phyloP scores from a whole-genome alignment of 2,329 filamentous ascomycete species.

The Sclerotinia trifoliorum region DNA sequence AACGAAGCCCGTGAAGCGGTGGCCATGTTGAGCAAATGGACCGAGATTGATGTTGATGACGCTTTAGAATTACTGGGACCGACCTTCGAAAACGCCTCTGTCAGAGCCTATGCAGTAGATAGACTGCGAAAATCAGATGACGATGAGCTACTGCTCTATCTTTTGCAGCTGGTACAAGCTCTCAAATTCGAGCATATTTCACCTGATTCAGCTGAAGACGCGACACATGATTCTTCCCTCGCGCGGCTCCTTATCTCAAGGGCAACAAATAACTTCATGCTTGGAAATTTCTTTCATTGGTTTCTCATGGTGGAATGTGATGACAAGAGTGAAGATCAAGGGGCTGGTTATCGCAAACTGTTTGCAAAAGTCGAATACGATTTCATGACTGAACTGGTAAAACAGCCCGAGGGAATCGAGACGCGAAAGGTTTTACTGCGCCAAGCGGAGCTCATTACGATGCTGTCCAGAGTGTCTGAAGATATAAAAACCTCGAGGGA shows the following conservation, averaged over 20 bases:
- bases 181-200: slow-evolving; percentile 87
- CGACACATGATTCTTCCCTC: slow-evolving; percentile 74
- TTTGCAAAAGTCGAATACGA: slow-evolving; percentile 94
- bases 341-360: slow-evolving; percentile 73
- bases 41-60: slow-evolving; percentile 94
- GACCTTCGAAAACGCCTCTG: slow-evolving; percentile 82
- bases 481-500: slow-evolving; percentile 76
- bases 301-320: slow-evolving; percentile 98
- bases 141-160: slow-evolving; percentile 83
- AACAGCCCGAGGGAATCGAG: slow-evolving; percentile 66
- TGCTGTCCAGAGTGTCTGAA: slow-evolving; percentile 83
- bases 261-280: slow-evolving; percentile 81
- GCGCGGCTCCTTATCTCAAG: slow-evolving; percentile 86
- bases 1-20: slow-evolving; percentile 86
- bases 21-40: slow-evolving; percentile 89
- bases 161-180: slow-evolving; percentile 92
- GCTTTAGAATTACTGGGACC: slow-evolving; percentile 91
- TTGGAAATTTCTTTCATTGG: slow-evolving; percentile 97
- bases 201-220: slow-evolving; percentile 59
- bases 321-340: slow-evolving; percentile 66
- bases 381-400: slow-evolving; percentile 86
- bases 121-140: slow-evolving; percentile 89
- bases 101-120: slow-evolving; percentile 91
- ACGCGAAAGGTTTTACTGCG: slow-evolving; percentile 74
- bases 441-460: slow-evolving; percentile 85